Evolutionary conservation across 1,284 basidiomycete species (phyloP), one percentile per base, ranked within the genome.

Genomic region (Cutaneotrichosporon cavernicola): DNA sequence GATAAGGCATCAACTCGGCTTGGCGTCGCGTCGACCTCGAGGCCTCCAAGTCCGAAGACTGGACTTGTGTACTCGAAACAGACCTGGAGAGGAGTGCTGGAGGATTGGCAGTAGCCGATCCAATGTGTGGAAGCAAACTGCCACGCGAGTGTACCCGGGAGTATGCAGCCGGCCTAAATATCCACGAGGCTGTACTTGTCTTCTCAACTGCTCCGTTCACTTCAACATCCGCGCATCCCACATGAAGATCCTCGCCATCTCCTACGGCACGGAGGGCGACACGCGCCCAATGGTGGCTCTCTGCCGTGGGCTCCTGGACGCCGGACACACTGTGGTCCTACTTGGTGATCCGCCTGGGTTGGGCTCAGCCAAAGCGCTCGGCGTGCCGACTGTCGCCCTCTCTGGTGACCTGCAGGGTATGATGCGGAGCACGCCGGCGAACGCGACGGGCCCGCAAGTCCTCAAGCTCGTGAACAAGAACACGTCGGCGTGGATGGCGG

Each of bases 231-330:
- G 10, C 7, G 14, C 14, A 4, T 11, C 5, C 11, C 31, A 26
- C 50, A 53, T 56, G 34, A 56, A 40, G 55, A 21, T 56, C 55
- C n/a, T 56, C n/a, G 38, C 36, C 21, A 34, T 56, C 55, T 38
- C 55, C n/a, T 56, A 56, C 34, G 55, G 55, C 22, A 56, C 36
- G 4, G 55, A 56, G 38, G 55, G 55, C 21, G 55, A 56, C 38
- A 40, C 55, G 10, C 55, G 55, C 7, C 55, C 55, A 5, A 22
- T 40, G 21, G 55, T 36, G 36, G 55, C 36, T 7, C 55, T 56
- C 6, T 26, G 36, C 55, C 55, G 55, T 9, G 55, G 55, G n/a
- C 55, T 56, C 55, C 21, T 40, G 9, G 55, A 56, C 16, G 55
- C 55, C 10, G 55, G 55, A 13, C 55, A 56, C 55, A 21, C 38